These are phyloP conservation scores for Orbilia blumenaviensis DNA, from an alignment of 2,329 filamentous ascomycete genomes.

Conservation along the genomic window DNA sequence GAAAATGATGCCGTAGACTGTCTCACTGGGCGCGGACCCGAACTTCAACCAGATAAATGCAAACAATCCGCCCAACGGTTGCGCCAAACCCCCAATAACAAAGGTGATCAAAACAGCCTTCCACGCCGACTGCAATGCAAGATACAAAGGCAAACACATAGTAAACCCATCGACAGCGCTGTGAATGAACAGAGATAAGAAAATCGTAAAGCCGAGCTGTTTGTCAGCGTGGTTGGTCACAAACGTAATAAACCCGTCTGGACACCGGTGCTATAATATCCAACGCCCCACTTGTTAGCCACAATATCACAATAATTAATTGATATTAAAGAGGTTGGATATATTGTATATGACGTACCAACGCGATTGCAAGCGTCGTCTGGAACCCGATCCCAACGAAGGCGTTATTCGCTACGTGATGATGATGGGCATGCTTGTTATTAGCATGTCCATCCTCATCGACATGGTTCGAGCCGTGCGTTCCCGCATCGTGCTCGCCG, in stretches of 20 bases:
- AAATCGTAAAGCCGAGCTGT: slow-evolving; percentile 85
- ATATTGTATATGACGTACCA: slow-evolving; percentile 62
- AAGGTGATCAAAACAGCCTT: slow-evolving; percentile 86
- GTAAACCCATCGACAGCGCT: slow-evolving; percentile 98
- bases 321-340: background rate
- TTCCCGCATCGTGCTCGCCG: slow-evolving; percentile 56
- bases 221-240: slow-evolving; percentile 97
- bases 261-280: slow-evolving; percentile 34
- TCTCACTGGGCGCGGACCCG: slow-evolving; percentile 67
- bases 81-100: slow-evolving; percentile 82
- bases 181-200: slow-evolving; percentile 95
- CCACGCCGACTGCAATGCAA: slow-evolving; percentile 81
- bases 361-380: slow-evolving; percentile 90
- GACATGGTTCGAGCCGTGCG: slow-evolving; percentile 56
- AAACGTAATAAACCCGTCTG: slow-evolving; percentile 81
- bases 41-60: slow-evolving; percentile 84
- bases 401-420: slow-evolving; percentile 88
- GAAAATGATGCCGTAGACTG: slow-evolving; percentile 82
- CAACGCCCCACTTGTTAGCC: too few relatives aligned
- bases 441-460: slow-evolving; percentile 55
- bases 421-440: slow-evolving; percentile 55
- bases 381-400: slow-evolving; percentile 96
- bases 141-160: slow-evolving; percentile 89
- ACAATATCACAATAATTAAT: slow-evolving; percentile 1
- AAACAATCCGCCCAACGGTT: slow-evolving; percentile 83